Conservation (phyloP, 2,329 filamentous ascomycete species). For the Lachnellula subtilissima region DNA sequence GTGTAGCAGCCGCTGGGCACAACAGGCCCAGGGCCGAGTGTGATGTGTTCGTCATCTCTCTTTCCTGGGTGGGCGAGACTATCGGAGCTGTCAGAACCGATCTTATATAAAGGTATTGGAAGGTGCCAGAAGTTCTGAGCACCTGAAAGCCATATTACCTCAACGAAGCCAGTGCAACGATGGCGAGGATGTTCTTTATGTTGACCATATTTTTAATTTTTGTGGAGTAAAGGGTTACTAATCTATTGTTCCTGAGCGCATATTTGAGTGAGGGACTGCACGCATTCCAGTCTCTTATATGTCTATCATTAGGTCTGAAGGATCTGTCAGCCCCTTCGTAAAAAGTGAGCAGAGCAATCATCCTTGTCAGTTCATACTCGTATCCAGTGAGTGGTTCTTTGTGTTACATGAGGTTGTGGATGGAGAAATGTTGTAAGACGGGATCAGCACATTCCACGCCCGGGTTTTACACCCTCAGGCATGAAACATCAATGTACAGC, state of each 20-base stretch:
- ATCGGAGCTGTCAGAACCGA: not conserved
- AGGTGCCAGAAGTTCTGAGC: not conserved
- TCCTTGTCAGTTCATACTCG: too few relatives aligned
- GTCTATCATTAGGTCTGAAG: too few relatives aligned
- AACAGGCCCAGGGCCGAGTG: not conserved
- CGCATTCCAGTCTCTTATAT: too few relatives aligned
- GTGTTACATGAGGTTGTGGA: too few relatives aligned
- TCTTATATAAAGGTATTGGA: not conserved
- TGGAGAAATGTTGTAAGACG: too few relatives aligned
- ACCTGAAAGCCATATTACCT: conserved; percentile 2
- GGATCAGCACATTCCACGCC: too few relatives aligned
- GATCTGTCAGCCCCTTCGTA: too few relatives aligned
- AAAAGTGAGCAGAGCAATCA: too few relatives aligned
- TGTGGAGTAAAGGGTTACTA: not conserved
- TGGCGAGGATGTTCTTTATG: not conserved
- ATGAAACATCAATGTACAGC: too few relatives aligned
- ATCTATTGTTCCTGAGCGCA: not conserved
- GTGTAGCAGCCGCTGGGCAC: not conserved
- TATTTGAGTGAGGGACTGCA: not conserved
- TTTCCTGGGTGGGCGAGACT: conserved; percentile 3
- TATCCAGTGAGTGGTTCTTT: too few relatives aligned
- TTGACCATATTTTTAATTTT: not conserved
- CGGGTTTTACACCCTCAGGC: too few relatives aligned
- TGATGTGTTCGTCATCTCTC: conserved; percentile 2
- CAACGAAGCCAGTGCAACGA: conserved; percentile 6